A percentile compares a stretch with the other conserved stretches of the same genome.
These are phyloP conservation scores for Fusarium verticillioides DNA, from an alignment of 2,329 filamentous ascomycete genomes.

Conservation along the genomic window DNA sequence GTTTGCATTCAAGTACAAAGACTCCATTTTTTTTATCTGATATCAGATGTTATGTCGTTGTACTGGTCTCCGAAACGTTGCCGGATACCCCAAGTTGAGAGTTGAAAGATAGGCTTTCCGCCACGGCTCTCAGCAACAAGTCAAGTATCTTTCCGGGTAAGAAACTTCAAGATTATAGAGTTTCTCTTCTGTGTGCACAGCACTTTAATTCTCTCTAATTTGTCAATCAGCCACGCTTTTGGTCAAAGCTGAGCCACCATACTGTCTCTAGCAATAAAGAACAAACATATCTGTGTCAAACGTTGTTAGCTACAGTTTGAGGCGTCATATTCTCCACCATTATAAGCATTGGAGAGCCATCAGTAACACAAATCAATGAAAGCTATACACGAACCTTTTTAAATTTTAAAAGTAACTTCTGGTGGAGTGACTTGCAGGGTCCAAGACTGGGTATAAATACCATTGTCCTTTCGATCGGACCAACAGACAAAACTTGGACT, in stretches of 20 bases:
- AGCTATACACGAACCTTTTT: too few relatives aligned
- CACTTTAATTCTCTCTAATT: background rate
- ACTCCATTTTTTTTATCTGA: background rate
- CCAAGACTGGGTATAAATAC: background rate
- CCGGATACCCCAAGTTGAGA: background rate
- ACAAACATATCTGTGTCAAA: background rate
- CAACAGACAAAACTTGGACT: background rate
- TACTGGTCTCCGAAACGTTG: background rate
- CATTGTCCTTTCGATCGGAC: background rate
- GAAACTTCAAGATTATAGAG: background rate
- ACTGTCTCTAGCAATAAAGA: too few relatives aligned
- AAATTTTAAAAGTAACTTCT: background rate
- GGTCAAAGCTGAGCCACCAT: too few relatives aligned
- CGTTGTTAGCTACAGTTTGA: background rate
- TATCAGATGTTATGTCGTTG: background rate
- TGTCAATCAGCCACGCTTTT: background rate
- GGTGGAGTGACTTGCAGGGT: fast-evolving
- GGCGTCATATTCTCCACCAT: background rate
- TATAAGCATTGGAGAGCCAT: background rate
- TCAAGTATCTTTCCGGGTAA: background rate
- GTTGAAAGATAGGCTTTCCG: background rate
- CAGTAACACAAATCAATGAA: background rate
- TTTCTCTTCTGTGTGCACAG: background rate
- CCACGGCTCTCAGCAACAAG: background rate
- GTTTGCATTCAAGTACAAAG: too few relatives aligned